Evolutionary conservation across 495 filamentous ascomycete species (phyloP).

Genomic region (Aspergillus homomorphus): DNA sequence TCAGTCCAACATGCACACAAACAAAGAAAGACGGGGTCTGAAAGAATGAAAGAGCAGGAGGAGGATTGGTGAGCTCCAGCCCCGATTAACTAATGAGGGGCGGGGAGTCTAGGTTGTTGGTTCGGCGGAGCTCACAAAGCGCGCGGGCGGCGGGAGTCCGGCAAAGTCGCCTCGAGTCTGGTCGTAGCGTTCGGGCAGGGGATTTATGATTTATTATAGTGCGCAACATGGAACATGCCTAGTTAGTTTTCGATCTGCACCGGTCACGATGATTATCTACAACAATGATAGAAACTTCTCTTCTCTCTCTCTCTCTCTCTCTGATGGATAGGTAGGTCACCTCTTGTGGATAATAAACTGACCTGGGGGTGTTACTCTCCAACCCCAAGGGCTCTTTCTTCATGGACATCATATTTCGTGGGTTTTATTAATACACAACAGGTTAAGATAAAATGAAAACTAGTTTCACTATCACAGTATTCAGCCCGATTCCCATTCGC

Average conservation of each 20-base stretch:
- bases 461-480: neutral
- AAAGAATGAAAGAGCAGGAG: constrained; percentile 4
- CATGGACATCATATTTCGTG: constrained; percentile 26
- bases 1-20: constrained; percentile 7
- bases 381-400: constrained; percentile 11
- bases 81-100: neutral
- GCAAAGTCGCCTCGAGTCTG: neutral
- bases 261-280: too few species aligned
- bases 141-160: neutral
- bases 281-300: neutral
- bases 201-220: neutral
- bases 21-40: neutral
- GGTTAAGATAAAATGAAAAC: constrained; percentile 17
- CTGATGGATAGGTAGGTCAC: neutral
- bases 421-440: constrained; percentile 23
- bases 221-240: too few species aligned
- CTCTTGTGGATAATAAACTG: neutral
- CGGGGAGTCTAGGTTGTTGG: neutral
- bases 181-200: neutral
- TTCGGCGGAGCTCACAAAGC: neutral
- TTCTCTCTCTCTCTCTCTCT: neutral
- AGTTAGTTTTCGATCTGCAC: too few species aligned
- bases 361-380: neutral
- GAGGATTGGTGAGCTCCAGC: neutral
- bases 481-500: constrained; percentile 32